Percentiles rank a stretch among this genome's conserved stretches.
Evolutionary conservation across 257 asterid species (phyloP).

Genomic region (Solanum chmielewskii): DNA sequence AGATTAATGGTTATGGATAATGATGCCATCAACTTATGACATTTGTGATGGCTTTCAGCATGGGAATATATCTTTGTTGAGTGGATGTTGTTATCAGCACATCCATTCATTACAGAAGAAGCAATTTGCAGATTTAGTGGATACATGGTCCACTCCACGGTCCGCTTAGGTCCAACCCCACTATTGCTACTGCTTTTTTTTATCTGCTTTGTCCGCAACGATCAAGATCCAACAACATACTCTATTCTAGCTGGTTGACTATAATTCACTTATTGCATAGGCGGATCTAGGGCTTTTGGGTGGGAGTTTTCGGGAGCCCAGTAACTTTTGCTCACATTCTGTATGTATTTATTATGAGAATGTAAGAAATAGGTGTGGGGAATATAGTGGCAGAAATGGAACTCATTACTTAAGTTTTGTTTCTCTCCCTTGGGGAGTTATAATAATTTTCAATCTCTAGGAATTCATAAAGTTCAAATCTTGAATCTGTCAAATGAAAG

Average conservation of each 20-base stretch:
- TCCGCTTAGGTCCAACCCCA: background rate
- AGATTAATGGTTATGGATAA: conserved; percentile 17
- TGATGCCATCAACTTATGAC: conserved; percentile 8
- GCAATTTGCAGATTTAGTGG: background rate
- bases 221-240: background rate
- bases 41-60: conserved; percentile 1
- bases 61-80: background rate
- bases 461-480: background rate
- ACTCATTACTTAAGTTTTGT: background rate
- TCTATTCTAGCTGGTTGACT: background rate
- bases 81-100: background rate
- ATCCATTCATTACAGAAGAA: background rate
- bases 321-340: background rate
- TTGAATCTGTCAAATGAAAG: background rate
- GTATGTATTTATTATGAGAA: too few species aligned
- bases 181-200: background rate
- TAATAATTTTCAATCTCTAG: rapidly evolving
- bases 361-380: background rate
- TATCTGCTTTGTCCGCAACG: background rate
- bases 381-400: background rate
- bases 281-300: background rate
- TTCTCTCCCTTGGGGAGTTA: background rate
- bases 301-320: background rate
- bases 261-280: background rate
- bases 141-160: conserved; percentile 2